A percentile compares a stretch with the other conserved stretches of the same genome.
Evolutionary conservation across 257 asterid genomes (phyloP).

Genomic region (Solanum chilense): DNA sequence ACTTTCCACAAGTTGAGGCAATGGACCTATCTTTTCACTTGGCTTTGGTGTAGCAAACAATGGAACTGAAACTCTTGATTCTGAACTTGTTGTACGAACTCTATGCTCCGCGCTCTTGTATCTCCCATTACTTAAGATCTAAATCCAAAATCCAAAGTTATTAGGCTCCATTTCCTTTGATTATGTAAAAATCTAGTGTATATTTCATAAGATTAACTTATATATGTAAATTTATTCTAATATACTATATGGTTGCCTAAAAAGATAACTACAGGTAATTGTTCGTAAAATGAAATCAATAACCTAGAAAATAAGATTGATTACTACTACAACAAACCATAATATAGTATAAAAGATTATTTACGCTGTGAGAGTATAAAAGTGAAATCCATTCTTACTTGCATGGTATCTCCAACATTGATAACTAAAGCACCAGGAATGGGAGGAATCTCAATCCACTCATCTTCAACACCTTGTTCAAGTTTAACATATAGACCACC

Average conservation of each 20-base stretch:
- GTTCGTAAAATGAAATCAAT: not conserved
- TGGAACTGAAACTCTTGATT: constrained; percentile 30
- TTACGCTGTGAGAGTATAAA: not conserved
- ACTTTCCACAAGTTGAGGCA: constrained; percentile 18
- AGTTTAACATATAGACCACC: constrained; percentile 34
- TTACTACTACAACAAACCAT: not conserved
- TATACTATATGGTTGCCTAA: not conserved
- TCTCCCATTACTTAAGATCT: constrained; percentile 30
- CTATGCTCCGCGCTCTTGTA: constrained; percentile 31
- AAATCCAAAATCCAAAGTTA: not conserved
- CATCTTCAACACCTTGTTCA: constrained; percentile 4
- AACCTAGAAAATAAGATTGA: not conserved
- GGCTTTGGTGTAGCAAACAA: constrained; percentile 16
- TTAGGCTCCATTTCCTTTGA: not conserved
- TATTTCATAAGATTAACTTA: not conserved
- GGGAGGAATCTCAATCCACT: constrained; percentile 33
- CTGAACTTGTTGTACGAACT: constrained; percentile 22
- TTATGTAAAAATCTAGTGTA: not conserved
- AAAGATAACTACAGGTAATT: not conserved
- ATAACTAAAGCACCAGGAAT: constrained; percentile 22
- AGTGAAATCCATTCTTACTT: constrained; percentile 4
- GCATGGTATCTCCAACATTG: constrained; percentile 27
- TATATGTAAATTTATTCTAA: not conserved
- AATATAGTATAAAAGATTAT: not conserved
- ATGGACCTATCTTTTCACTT: constrained; percentile 17